phyloP scores from a whole-genome alignment of 2,329 filamentous ascomycete genomes.

The Cercospora sp. region DNA sequence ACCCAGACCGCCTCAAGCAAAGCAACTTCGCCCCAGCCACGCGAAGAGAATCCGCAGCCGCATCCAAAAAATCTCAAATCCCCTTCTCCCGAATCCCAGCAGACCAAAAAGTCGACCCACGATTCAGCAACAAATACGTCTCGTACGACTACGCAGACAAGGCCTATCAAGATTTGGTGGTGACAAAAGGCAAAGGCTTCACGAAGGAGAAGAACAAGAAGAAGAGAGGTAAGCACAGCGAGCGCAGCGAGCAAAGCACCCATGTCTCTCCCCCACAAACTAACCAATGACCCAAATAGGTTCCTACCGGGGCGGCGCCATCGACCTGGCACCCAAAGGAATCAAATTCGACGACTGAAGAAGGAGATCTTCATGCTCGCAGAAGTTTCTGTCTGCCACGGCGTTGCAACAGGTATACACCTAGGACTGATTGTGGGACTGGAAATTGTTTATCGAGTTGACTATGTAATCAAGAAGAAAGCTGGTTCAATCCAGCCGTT shows the following conservation, averaged over 20 bases:
- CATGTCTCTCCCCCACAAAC: background rate
- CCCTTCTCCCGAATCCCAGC: constrained; percentile 78
- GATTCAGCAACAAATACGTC: constrained; percentile 79
- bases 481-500: background rate
- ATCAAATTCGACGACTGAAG: constrained; percentile 88
- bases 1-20: constrained; percentile 40
- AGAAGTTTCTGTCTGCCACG: background rate
- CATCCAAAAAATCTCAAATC: constrained; percentile 58
- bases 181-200: constrained; percentile 94
- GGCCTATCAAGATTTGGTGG: constrained; percentile 82
- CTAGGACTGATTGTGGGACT: background rate
- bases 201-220: constrained; percentile 99
- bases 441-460: background rate
- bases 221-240: constrained; percentile 40
- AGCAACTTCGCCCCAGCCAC: constrained; percentile 18
- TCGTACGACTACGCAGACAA: constrained; percentile 85
- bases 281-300: constrained; percentile 69
- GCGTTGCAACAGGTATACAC: background rate
- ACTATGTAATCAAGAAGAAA: background rate
- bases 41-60: constrained; percentile 33
- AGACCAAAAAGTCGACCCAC: constrained; percentile 66
- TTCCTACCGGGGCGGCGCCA: constrained; percentile 82
- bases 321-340: constrained; percentile 81
- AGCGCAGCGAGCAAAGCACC: too few species aligned
- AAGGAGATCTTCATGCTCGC: background rate